Percentiles rank a stretch among this genome's conserved stretches.
Conservation (phyloP, 345 rosid genomes). For the Linum trigynum region DNA sequence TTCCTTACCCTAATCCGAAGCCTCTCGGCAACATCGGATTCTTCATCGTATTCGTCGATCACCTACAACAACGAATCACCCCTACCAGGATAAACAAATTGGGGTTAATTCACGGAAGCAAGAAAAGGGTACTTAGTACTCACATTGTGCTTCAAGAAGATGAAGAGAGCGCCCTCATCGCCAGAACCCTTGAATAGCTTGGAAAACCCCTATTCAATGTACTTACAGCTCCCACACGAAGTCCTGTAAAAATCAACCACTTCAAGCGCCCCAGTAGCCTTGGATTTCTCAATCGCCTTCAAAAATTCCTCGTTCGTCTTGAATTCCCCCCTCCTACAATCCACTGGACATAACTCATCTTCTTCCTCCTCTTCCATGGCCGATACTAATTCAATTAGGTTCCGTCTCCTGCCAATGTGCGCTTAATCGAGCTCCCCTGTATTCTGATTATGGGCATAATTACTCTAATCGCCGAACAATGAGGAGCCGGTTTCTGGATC, state of each 20-base stretch:
- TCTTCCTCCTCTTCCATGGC: conserved; percentile 39
- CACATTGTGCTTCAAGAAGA: conserved; percentile 91
- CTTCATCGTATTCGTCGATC: conserved; percentile 85
- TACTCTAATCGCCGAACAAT: too few species aligned
- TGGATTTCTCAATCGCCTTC: conserved; percentile 48
- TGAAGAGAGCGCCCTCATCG: conserved; percentile 57
- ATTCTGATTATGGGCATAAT: too few species aligned
- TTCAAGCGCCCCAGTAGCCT: conserved; percentile 47
- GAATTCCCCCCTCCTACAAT: conserved; percentile 82
- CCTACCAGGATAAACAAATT: too few species aligned
- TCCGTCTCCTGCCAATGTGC: too few species aligned
- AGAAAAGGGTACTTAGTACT: conserved; percentile 36
- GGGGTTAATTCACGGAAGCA: not conserved
- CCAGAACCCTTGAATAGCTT: conserved; percentile 71
- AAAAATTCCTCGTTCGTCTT: conserved; percentile 67
- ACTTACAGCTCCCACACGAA: conserved; percentile 88
- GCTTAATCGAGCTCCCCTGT: too few species aligned
- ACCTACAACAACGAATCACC: too few species aligned
- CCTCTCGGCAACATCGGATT: conserved; percentile 85
- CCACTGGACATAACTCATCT: conserved; percentile 78
- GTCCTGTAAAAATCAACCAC: conserved; percentile 86
- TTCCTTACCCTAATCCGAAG: conserved; percentile 70
- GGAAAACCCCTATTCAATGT: conserved; percentile 79
- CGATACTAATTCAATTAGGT: conserved; percentile 28
- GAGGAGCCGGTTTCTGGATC: too few species aligned